Conservation (phyloP, 2,329 filamentous ascomycete genomes). For the Colletotrichum euphorbiae region DNA sequence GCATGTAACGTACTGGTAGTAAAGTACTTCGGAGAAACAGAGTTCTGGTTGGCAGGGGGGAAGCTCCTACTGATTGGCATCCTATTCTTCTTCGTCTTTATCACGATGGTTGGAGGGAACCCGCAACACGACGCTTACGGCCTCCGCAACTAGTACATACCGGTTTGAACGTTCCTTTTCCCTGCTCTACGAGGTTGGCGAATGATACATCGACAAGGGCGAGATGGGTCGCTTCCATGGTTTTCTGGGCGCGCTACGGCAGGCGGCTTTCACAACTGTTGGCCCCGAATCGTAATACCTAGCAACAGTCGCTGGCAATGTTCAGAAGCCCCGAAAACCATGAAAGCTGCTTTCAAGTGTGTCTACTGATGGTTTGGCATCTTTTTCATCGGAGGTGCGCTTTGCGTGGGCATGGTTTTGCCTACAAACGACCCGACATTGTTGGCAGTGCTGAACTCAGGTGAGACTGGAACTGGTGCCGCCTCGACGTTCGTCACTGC, state of each 20-base stretch:
- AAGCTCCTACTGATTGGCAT: slow-evolving; percentile 72
- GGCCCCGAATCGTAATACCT: slow-evolving; percentile 79
- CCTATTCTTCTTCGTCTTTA: slow-evolving; percentile 70
- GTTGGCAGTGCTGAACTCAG: background rate
- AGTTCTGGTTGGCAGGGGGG: slow-evolving; percentile 73
- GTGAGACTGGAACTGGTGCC: slow-evolving; percentile 57
- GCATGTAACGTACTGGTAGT: slow-evolving; percentile 50
- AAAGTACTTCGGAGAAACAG: slow-evolving; percentile 75
- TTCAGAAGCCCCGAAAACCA: slow-evolving; percentile 71
- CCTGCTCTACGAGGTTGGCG: background rate
- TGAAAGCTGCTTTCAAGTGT: slow-evolving; percentile 78
- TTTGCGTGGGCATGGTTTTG: slow-evolving; percentile 74
- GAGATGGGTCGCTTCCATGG: slow-evolving; percentile 76
- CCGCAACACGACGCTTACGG: slow-evolving; percentile 69
- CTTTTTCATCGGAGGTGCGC: slow-evolving; percentile 77
- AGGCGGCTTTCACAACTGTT: slow-evolving; percentile 71
- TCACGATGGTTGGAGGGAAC: slow-evolving; percentile 72
- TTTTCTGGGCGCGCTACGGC: slow-evolving; percentile 75
- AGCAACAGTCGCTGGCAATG: slow-evolving; percentile 76
- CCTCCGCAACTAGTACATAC: slow-evolving; percentile 73
- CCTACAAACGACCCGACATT: slow-evolving; percentile 61
- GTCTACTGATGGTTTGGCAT: slow-evolving; percentile 78
- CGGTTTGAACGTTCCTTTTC: background rate
- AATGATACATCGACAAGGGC: slow-evolving; percentile 64
- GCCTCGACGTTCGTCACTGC: slow-evolving; percentile 74